Percentiles rank a stretch among this genome's conserved stretches.
Conservation (phyloP, 768 basidiomycete species). For the Pleurotus giganteus region DNA sequence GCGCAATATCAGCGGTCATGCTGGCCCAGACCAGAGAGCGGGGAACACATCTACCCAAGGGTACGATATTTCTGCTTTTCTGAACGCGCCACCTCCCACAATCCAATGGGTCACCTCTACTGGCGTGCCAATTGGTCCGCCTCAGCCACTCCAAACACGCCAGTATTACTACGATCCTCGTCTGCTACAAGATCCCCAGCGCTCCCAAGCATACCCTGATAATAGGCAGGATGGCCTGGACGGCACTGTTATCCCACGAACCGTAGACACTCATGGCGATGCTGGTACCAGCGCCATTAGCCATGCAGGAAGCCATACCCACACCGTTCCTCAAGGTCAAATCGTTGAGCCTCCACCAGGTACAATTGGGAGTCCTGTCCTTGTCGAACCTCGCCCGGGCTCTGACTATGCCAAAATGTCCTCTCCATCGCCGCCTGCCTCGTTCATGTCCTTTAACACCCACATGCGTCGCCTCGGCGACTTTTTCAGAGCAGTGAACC, state of each 20-base stretch:
- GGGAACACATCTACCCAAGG: background rate
- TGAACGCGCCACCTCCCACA: background rate
- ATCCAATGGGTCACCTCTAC: constrained; percentile 5
- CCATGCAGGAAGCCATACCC: background rate
- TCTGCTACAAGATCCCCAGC: background rate
- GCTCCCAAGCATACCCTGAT: background rate
- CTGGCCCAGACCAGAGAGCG: background rate
- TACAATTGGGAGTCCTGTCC: constrained; percentile 28
- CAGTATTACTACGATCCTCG: background rate
- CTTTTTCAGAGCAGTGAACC: constrained; percentile 32
- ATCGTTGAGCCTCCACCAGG: background rate
- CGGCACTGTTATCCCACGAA: background rate
- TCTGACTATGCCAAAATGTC: constrained; percentile 52
- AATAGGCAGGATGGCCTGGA: background rate
- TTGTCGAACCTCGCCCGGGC: constrained; percentile 38
- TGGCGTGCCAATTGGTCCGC: constrained; percentile 4
- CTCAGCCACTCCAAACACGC: background rate
- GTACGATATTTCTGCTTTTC: background rate
- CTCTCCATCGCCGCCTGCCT: constrained; percentile 35
- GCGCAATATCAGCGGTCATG: background rate
- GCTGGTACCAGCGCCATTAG: background rate
- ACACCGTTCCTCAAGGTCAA: background rate
- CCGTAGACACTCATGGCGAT: background rate
- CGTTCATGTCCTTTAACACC: constrained; percentile 29
- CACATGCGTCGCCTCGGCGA: constrained; percentile 32